phyloP scores from a whole-genome alignment of 164 flowering plant genomes.

The Echeveria elegans region DNA sequence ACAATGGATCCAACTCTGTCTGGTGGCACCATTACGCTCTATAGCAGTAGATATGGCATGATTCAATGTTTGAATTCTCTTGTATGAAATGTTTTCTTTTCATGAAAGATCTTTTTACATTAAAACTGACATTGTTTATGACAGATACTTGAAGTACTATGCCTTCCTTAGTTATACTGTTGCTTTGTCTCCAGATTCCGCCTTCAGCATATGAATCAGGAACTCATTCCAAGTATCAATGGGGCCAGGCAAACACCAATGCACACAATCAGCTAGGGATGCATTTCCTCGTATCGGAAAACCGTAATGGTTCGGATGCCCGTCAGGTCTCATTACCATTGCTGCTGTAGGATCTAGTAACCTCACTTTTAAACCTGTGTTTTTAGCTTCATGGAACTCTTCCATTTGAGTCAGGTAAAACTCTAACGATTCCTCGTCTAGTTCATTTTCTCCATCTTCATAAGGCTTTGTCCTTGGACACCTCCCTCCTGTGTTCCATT shows the following conservation, averaged over 20 bases:
- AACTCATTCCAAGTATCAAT: neutral
- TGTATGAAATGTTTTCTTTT: too few relatives aligned
- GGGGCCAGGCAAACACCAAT: neutral
- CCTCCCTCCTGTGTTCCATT: constrained; percentile 44
- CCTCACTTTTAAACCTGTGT: constrained; percentile 23
- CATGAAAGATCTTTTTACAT: too few relatives aligned
- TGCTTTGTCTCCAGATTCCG: too few relatives aligned
- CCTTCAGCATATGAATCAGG: neutral
- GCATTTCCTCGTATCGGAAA: neutral
- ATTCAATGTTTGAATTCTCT: too few relatives aligned
- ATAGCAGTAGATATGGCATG: too few relatives aligned
- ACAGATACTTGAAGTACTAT: too few relatives aligned
- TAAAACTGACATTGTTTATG: too few relatives aligned
- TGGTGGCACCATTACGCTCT: too few relatives aligned
- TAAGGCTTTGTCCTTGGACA: constrained; percentile 36
- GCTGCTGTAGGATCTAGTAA: constrained; percentile 17
- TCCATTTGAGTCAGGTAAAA: constrained; percentile 35
- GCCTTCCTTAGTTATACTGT: too few relatives aligned
- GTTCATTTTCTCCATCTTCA: constrained; percentile 23
- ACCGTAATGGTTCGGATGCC: constrained; percentile 4
- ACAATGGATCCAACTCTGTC: too few relatives aligned
- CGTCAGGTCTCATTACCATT: neutral
- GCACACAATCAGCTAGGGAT: neutral
- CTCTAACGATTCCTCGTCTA: constrained; percentile 30
- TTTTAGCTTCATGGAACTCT: constrained; percentile 30